Percentiles rank a stretch among this genome's conserved stretches.
phyloP scores from a whole-genome alignment of 2,329 filamentous ascomycete species.

The Sclerotiophoma versabilis region DNA sequence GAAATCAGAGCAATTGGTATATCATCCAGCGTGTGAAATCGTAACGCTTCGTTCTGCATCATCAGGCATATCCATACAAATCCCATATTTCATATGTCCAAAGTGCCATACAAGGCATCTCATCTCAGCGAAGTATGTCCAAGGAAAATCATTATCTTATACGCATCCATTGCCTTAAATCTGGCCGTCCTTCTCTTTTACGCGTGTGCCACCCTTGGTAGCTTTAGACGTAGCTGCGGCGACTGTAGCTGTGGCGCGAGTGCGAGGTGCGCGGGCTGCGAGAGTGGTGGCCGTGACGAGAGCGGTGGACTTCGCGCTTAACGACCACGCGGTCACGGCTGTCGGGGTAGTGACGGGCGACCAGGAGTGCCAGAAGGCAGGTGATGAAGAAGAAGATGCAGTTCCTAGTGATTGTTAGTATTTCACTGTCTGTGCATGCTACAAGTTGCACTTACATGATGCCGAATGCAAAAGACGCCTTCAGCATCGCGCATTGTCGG shows the following conservation, averaged over 20 bases:
- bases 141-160: conserved; percentile 28
- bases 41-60: background rate
- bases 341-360: conserved; percentile 54
- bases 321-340: conserved; percentile 59
- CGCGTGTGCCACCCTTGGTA: too few species aligned
- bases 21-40: background rate
- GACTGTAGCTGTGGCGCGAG: conserved; percentile 43
- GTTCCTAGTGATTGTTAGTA: conserved; percentile 43
- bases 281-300: conserved; percentile 52
- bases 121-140: conserved; percentile 13
- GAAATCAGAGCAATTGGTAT: conserved; percentile 6
- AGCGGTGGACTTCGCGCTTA: conserved; percentile 59
- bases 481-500: conserved; percentile 90
- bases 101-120: conserved; percentile 13
- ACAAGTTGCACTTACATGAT: conserved; percentile 75
- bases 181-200: background rate
- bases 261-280: conserved; percentile 49
- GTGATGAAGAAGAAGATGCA: conserved; percentile 50
- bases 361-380: conserved; percentile 67
- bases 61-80: background rate
- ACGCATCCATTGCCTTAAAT: background rate
- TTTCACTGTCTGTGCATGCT: background rate
- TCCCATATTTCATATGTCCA: background rate
- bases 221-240: conserved; percentile 47
- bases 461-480: conserved; percentile 84